Conservation (phyloP, 1,284 basidiomycete species). For the Thelephora terrestris region DNA sequence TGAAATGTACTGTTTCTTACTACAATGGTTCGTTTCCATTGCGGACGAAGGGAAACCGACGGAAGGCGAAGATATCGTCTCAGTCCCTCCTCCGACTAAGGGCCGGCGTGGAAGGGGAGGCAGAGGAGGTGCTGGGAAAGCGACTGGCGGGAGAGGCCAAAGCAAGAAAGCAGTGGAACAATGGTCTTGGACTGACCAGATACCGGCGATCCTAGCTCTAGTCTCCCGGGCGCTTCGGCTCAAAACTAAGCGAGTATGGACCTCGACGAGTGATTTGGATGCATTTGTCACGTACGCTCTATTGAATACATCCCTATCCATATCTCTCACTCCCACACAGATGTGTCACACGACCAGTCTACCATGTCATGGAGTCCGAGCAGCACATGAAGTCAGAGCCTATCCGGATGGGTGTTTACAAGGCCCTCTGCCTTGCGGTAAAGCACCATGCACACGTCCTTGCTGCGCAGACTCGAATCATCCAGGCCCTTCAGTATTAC, state of each 20-base stretch:
- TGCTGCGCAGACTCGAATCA: conserved; percentile 82
- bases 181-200: conserved; percentile 77
- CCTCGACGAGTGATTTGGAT: conserved; percentile 75
- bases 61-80: conserved; percentile 41
- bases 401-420: conserved; percentile 72
- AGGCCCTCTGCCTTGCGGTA: conserved; percentile 85
- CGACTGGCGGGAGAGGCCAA: conserved; percentile 17
- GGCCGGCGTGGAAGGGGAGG: conserved; percentile 47
- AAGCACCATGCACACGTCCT: conserved; percentile 85
- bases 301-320: conserved; percentile 1
- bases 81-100: conserved; percentile 33
- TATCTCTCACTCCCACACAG: conserved; percentile 27
- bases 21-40: conserved; percentile 76
- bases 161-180: conserved; percentile 35
- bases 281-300: conserved; percentile 66
- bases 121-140: conserved; percentile 35
- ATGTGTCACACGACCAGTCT: conserved; percentile 80
- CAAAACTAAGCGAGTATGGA: conserved; percentile 79
- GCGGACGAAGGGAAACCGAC: conserved; percentile 64
- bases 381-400: conserved; percentile 74
- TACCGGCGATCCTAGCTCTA: conserved; percentile 56
- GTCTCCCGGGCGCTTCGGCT: conserved; percentile 69
- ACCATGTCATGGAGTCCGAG: conserved; percentile 82
- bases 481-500: conserved; percentile 88
- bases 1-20: conserved; percentile 82